Evolutionary conservation across 495 filamentous ascomycete genomes (phyloP), one percentile per base, ranked within the genome.

Genomic region (Astrothelium subdiscretum): DNA sequence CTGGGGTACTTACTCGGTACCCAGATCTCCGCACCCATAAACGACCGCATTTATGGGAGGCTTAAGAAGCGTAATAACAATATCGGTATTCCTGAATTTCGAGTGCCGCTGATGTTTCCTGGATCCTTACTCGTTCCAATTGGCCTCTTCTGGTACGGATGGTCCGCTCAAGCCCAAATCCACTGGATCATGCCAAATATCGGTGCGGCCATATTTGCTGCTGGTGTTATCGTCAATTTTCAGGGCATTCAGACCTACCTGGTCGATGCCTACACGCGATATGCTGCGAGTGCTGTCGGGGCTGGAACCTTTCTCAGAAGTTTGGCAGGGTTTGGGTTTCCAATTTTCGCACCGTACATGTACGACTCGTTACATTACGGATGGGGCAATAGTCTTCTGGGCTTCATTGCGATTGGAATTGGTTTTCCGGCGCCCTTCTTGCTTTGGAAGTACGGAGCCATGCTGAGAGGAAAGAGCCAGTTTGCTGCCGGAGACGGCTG

Each of bases 151-250:
- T 78, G 84, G 64, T 92, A 90, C 73, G 87, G 85, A 51, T 91
- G 87, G 87, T 78, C 81, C 0, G 85, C 84, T 0, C 77, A 90
- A 70, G 75, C 70, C 24, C 76, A 79, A 35, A 72, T 73, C 1
- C 85, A 87, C 68, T 92, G 87, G 87, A 86, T 91, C 57, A 78
- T 78, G 32, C 88, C 88, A 0, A 86, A 90, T 65, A 83, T 91
- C 62, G 88, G 88, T 2, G 80, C 81, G 3, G 70, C 72, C 0
- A 67, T 90, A 18, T 85, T 89, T 65, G 69, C 71, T 15, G 68
- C 69, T 0, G 86, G 86, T 4, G 79, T 75, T 10, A 87, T 89
- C 60, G 76, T 87, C 4, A 74, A 77, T 0, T 88, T 87, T 69
- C 87, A 90, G 73, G 86, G 83, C 65, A 82, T 85, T 38, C 85